Base-by-base conservation (phyloP, 2,329 filamentous ascomycete species). In the Scolecobasidium constrictum region DNA sequence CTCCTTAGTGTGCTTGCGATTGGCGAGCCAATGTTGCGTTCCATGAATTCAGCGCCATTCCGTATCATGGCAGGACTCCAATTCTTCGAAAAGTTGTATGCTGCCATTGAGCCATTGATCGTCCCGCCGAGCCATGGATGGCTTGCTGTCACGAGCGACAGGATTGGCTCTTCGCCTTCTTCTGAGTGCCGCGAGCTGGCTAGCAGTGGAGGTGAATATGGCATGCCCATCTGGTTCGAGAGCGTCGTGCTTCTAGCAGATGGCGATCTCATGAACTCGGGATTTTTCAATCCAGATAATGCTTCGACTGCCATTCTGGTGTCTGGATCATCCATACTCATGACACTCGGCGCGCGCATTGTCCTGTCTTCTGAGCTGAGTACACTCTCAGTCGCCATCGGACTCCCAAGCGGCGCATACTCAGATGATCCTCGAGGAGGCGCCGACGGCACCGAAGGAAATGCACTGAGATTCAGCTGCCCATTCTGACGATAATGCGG, bases 21-120 rank as follows among this genome's bases (percentile, higher is more conserved):
- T 1, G 86, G 87, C 1, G 83, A 70, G 11, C 74, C 85, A 40
- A 94, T 77, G 51, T 86, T 90, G 37, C 85, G 81, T 61, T 96
- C 90, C 16, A 95, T 80, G 53, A 93, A 86, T 58, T 94, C 86
- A 38, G 86, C 90, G 47, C 87, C 78, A n/a, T 84, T 83, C 60
- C 85, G 64, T n/a, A 72, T 87, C 57, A 95, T 86, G 2, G 83
- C 76, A 0, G 90, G 87, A 1, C 86, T 93, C 54, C 90, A 93
- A 51, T 88, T 86, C 62, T 96, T 95, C 9, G 85, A 87, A 3
- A 75, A 81, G 20, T 83, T 81, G 59, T 96, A 96, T 1, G 85
- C 86, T 1, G 83, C 86, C 5, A 90, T 75, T 0, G 87, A 90
- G 41, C 81, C 80, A 50, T 85, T 86, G 52, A 94, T 88, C 0